Evolutionary conservation across 495 filamentous ascomycete genomes (phyloP).

Genomic region (Penicillium psychrofluorescens): DNA sequence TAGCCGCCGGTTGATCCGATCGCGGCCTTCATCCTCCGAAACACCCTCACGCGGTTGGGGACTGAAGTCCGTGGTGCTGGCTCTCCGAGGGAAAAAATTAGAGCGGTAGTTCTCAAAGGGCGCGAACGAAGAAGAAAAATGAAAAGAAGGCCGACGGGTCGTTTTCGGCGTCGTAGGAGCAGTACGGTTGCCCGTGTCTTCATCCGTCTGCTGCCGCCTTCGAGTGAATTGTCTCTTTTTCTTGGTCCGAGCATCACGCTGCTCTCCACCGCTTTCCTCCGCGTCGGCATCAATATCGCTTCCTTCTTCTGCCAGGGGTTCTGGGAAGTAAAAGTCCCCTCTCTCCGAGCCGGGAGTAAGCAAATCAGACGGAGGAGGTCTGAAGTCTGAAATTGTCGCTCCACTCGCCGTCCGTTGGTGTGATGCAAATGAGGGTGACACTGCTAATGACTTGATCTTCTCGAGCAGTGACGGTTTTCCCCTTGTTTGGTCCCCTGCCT

Average conservation of each 20-base stretch:
- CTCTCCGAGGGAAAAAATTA: constrained; percentile 55
- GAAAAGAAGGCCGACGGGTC: constrained; percentile 34
- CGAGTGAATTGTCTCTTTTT: constrained; percentile 42
- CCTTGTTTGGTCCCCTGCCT: constrained; percentile 45
- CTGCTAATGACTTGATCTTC: constrained; percentile 55
- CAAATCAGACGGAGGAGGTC: constrained; percentile 17
- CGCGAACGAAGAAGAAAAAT: constrained; percentile 39
- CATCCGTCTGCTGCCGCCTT: constrained; percentile 44
- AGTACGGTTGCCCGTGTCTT: constrained; percentile 47
- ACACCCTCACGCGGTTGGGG: constrained; percentile 62
- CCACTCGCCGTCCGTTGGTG: constrained; percentile 39
- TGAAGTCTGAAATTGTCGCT: constrained; percentile 27
- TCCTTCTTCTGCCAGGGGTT: constrained; percentile 52
- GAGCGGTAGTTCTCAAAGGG: constrained; percentile 40
- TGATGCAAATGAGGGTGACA: constrained; percentile 27
- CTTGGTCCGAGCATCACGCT: constrained; percentile 18
- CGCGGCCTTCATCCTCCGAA: constrained; percentile 85
- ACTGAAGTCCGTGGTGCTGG: constrained; percentile 59
- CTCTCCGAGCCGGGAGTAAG: constrained; percentile 38
- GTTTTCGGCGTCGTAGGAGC: constrained; percentile 56
- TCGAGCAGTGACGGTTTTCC: constrained; percentile 59
- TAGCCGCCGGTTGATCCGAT: constrained; percentile 56
- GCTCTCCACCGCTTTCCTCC: constrained; percentile 54
- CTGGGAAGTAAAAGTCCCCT: constrained; percentile 46
- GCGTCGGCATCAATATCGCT: constrained; percentile 74